Conservation (phyloP, 352 stramenopile species). For the Pythium diclinum region DNA sequence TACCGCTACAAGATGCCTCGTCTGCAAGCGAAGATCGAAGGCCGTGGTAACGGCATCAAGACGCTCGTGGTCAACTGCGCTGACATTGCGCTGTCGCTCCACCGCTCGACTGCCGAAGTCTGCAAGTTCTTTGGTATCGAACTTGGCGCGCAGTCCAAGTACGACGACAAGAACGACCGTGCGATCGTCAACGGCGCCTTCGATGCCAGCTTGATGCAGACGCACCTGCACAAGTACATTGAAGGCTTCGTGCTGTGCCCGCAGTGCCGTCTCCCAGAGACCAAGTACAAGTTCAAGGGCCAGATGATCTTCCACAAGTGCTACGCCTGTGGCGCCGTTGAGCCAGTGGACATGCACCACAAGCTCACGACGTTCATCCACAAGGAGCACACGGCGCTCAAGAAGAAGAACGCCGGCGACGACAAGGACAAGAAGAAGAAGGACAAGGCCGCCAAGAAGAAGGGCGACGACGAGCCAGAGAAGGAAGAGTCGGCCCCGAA, state of each 20-base stretch:
- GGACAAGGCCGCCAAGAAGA: conserved; percentile 60
- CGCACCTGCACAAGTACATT: conserved; percentile 97
- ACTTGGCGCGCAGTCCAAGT: conserved; percentile 97
- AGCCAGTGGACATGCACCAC: conserved; percentile 97
- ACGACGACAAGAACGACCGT: conserved; percentile 93
- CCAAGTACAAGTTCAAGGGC: conserved; percentile 99
- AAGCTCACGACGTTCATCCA: conserved; percentile 98
- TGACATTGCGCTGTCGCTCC: conserved; percentile 91
- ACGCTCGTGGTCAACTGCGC: conserved; percentile 98
- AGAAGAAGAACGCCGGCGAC: conserved; percentile 79
- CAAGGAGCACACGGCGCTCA: conserved; percentile 92
- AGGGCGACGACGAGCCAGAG: conserved; percentile 56
- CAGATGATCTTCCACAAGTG: conserved; percentile 98
- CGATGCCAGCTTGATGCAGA: conserved; percentile 92
- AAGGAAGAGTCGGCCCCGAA: conserved; percentile 58
- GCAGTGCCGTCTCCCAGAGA: conserved; percentile 96
- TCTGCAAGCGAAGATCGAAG: conserved; percentile 96
- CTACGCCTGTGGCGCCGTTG: conserved; percentile 95
- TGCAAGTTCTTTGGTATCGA: conserved; percentile 99
- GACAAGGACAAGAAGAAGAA: conserved; percentile 83
- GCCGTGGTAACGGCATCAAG: conserved; percentile 99
- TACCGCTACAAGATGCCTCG: conserved; percentile 99
- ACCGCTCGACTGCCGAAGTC: conserved; percentile 94
- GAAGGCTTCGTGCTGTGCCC: conserved; percentile 98
- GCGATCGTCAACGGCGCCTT: conserved; percentile 97